Conservation (phyloP, 768 basidiomycete species). For the Psilocybe azurescens region DNA sequence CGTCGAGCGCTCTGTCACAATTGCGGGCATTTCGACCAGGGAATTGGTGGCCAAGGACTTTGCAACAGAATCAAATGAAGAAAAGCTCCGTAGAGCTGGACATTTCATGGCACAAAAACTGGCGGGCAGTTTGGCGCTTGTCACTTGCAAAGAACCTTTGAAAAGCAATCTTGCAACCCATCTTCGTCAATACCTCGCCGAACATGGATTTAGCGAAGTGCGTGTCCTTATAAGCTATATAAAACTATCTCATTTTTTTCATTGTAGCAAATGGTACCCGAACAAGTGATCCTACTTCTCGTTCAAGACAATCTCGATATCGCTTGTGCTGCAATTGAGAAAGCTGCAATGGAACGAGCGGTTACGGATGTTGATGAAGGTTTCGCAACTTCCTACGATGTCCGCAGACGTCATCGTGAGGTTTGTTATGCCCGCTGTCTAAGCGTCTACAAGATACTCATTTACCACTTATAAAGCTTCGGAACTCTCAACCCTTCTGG, state of each 20-base stretch:
- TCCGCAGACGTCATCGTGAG: constrained; percentile 87
- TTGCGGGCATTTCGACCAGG: constrained; percentile 96
- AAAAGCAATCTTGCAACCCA: constrained; percentile 91
- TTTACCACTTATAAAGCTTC: constrained; percentile 47
- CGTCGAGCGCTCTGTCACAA: constrained; percentile 97
- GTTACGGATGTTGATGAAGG: constrained; percentile 92
- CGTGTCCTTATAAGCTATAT: constrained; percentile 8
- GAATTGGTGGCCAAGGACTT: constrained; percentile 97
- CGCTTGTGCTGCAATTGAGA: constrained; percentile 94
- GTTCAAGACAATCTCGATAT: constrained; percentile 93
- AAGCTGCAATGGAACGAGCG: constrained; percentile 96
- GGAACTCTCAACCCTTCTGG: constrained; percentile 84
- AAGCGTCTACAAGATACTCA: constrained; percentile 2
- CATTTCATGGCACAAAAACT: constrained; percentile 97
- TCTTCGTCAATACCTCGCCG: constrained; percentile 79
- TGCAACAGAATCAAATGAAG: constrained; percentile 89
- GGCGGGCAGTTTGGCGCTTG: constrained; percentile 93
- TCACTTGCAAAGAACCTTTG: constrained; percentile 97
- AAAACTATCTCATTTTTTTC: constrained; percentile 8
- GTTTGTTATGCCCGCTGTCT: constrained; percentile 39
- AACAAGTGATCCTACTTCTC: constrained; percentile 77
- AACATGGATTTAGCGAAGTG: constrained; percentile 91
- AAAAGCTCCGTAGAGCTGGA: constrained; percentile 88
- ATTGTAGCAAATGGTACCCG: constrained; percentile 70
- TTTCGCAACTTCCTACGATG: constrained; percentile 81